Evolutionary conservation across 352 stramenopile genomes (phyloP).

Genomic region (Globisporangium middletonii): DNA sequence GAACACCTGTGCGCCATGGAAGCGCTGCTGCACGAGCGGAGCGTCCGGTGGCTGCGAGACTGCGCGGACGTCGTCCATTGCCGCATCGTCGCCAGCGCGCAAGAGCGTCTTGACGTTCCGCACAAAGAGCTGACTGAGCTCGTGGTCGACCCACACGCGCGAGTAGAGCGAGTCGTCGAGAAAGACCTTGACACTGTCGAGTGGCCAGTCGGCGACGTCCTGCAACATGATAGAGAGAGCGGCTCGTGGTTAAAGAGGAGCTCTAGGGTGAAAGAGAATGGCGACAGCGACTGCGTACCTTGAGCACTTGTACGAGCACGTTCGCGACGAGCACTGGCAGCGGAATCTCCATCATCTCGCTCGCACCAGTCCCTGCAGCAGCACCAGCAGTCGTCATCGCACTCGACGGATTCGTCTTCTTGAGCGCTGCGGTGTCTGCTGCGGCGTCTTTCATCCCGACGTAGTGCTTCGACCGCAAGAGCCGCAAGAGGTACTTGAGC

Average conservation of each 20-base stretch:
- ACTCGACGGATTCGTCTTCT: slow-evolving; percentile 21
- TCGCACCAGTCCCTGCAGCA: slow-evolving; percentile 10
- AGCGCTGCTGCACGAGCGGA: slow-evolving; percentile 34
- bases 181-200: slow-evolving; percentile 86
- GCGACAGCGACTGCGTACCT: slow-evolving; percentile 18
- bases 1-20: slow-evolving; percentile 30
- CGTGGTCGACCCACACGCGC: slow-evolving; percentile 81
- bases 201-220: slow-evolving; percentile 49
- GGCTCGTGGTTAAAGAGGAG: neutral
- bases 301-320: slow-evolving; percentile 58
- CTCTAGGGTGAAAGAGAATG: neutral
- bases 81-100: slow-evolving; percentile 7
- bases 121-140: slow-evolving; percentile 73
- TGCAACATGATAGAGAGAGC: slow-evolving; percentile 9
- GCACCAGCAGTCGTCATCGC: too few relatives aligned
- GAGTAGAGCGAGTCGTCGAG: slow-evolving; percentile 77
- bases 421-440: slow-evolving; percentile 7
- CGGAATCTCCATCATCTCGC: slow-evolving; percentile 43
- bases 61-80: slow-evolving; percentile 6
- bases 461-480: slow-evolving; percentile 84
- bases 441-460: slow-evolving; percentile 31
- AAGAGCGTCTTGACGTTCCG: slow-evolving; percentile 76
- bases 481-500: slow-evolving; percentile 70
- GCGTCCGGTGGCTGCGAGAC: neutral
- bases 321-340: slow-evolving; percentile 73